A percentile compares a stretch with the other conserved stretches of the same genome.
These are phyloP conservation scores for Lentinula sp. DNA, from an alignment of 768 basidiomycete species.

Conservation along the genomic window DNA sequence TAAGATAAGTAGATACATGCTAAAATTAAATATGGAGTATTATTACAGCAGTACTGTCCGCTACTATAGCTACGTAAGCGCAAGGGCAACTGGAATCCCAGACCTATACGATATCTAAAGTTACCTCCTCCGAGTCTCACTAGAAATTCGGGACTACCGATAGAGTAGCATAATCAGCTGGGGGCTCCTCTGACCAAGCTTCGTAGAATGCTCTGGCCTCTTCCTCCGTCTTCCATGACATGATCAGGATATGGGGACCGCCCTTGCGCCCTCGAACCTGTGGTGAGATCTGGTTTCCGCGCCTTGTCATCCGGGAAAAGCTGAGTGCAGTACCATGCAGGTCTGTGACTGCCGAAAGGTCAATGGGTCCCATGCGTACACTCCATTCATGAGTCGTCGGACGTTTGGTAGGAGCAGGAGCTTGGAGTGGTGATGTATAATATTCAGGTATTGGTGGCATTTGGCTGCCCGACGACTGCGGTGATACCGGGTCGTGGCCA, in stretches of 20 bases:
- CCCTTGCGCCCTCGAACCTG: constrained; percentile 1
- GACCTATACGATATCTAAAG: too few relatives aligned
- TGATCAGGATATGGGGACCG: neutral
- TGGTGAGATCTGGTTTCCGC: neutral
- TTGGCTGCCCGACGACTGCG: neutral
- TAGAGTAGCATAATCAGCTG: constrained; percentile 1
- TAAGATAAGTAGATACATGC: too few relatives aligned
- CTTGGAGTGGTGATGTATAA: neutral
- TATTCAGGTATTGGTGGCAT: neutral
- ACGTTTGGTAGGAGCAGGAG: neutral
- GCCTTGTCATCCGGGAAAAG: neutral
- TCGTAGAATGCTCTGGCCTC: constrained; percentile 5
- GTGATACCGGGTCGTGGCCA: neutral
- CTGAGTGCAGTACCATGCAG: constrained; percentile 1
- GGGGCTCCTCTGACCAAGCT: neutral
- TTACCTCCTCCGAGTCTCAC: neutral
- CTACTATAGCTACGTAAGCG: too few relatives aligned
- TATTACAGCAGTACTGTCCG: too few relatives aligned
- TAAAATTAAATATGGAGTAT: neutral
- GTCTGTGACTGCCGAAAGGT: neutral
- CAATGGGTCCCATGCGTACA: constrained; percentile 2
- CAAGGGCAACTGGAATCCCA: too few relatives aligned
- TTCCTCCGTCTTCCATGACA: constrained; percentile 4
- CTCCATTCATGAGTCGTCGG: neutral
- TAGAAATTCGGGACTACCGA: neutral